These are phyloP conservation scores for Crithidia bombi DNA, from an alignment of 208 protist species.

Conservation along the genomic window DNA sequence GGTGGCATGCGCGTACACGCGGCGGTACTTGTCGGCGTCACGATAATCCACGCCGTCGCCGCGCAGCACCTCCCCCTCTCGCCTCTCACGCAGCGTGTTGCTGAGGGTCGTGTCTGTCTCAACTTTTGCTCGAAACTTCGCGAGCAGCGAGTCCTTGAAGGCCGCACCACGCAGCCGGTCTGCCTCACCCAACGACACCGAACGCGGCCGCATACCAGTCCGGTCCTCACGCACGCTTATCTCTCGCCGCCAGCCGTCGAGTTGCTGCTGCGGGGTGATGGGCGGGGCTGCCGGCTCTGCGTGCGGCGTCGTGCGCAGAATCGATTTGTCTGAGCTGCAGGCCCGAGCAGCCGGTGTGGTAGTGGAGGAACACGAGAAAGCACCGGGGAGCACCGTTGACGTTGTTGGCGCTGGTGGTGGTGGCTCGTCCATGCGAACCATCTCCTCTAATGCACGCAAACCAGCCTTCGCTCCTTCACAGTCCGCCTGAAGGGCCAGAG, in stretches of 20 bases:
- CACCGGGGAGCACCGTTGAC: too few relatives aligned
- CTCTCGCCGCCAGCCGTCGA: slow-evolving; percentile 57
- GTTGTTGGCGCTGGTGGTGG: background rate
- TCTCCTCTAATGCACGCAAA: slow-evolving; percentile 44
- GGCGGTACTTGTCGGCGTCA: slow-evolving; percentile 47
- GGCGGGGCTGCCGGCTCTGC: slow-evolving; percentile 18
- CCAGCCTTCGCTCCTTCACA: slow-evolving; percentile 49
- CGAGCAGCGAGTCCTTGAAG: slow-evolving; percentile 59
- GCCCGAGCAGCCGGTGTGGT: background rate
- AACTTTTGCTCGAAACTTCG: slow-evolving; percentile 63
- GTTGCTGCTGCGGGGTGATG: slow-evolving; percentile 30
- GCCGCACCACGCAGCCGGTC: slow-evolving; percentile 41
- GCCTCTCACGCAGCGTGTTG: slow-evolving; percentile 37
- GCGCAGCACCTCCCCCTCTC: slow-evolving; percentile 38
- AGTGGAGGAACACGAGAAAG: too few relatives aligned
- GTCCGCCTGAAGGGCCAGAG: slow-evolving; percentile 54
- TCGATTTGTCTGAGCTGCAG: background rate
- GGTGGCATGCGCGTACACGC: slow-evolving; percentile 53
- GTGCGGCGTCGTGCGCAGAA: background rate
- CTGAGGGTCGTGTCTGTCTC: slow-evolving; percentile 34
- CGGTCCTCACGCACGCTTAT: slow-evolving; percentile 43
- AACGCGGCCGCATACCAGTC: slow-evolving; percentile 47
- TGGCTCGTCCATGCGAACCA: slow-evolving; percentile 14
- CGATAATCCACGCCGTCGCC: slow-evolving; percentile 69
- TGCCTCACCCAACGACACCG: slow-evolving; percentile 47